Evolutionary conservation across 129 eudicot species (phyloP).

Genomic region (Tanacetum coccineum): DNA sequence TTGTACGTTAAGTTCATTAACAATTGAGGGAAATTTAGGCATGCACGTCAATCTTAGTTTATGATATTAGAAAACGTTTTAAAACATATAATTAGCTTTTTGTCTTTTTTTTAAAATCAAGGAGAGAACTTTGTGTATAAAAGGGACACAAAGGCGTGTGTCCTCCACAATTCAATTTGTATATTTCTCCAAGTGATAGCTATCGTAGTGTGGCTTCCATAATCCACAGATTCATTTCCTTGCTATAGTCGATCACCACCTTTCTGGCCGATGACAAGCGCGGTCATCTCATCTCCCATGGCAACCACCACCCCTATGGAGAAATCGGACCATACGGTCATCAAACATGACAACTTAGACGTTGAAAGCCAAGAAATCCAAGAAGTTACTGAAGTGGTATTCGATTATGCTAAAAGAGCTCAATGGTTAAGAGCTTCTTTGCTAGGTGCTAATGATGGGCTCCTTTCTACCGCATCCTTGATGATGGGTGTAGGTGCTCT

Average conservation of each 20-base stretch:
- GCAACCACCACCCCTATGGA: conserved; percentile 16
- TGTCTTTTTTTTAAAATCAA: neutral
- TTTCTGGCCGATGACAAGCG: neutral
- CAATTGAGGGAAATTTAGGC: neutral
- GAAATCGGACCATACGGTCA: conserved; percentile 9
- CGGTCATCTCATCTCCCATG: neutral
- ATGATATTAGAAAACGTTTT: neutral
- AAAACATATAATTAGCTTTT: no score
- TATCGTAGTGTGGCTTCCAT: neutral
- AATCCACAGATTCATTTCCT: conserved; percentile 1
- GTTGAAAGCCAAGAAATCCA: conserved; percentile 29
- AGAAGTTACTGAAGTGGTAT: conserved; percentile 20
- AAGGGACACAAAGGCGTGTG: conserved; percentile 32
- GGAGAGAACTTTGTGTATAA: conserved; percentile 21
- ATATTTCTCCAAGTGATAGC: neutral
- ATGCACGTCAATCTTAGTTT: no score
- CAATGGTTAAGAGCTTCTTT: conserved; percentile 67
- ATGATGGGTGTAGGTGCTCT: conserved; percentile 74
- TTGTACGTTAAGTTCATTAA: neutral
- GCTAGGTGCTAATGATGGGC: conserved; percentile 66
- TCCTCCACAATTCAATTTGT: conserved; percentile 23
- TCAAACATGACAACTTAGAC: conserved; percentile 23
- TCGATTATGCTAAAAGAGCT: conserved; percentile 45
- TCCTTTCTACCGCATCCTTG: conserved; percentile 57
- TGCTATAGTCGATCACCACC: conserved; percentile 16